Evolutionary conservation across 352 stramenopile species (phyloP).

Genomic region (Globisporangium rhizosaccharum): DNA sequence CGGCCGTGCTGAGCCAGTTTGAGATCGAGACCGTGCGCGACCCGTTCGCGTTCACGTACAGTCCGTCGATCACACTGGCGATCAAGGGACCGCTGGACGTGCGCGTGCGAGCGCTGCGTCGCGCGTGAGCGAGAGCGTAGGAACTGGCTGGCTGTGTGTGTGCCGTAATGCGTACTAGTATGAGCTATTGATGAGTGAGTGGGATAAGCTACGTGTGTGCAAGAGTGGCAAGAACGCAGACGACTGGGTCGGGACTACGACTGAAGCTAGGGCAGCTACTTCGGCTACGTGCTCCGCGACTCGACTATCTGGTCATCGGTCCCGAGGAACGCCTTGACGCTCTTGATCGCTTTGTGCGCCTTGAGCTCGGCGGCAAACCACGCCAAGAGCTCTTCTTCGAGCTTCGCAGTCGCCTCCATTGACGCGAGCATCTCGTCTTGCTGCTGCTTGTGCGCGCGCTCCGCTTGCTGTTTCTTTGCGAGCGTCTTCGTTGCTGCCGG

Average conservation of each 20-base stretch:
- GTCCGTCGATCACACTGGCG: conserved; percentile 22
- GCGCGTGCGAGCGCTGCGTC: neutral
- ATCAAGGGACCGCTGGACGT: conserved; percentile 20
- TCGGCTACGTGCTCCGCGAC: neutral
- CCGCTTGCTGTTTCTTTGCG: conserved; percentile 1
- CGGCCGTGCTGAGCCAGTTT: conserved; percentile 27
- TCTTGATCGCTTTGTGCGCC: conserved; percentile 44
- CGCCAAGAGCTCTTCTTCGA: conserved; percentile 40
- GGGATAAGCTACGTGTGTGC: too few species aligned
- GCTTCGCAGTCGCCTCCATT: conserved; percentile 19
- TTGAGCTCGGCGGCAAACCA: conserved; percentile 56
- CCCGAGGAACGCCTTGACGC: conserved; percentile 25
- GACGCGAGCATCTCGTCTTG: conserved; percentile 5
- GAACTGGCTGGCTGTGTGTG: neutral
- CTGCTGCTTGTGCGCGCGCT: neutral
- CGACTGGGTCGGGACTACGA: neutral
- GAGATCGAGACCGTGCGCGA: conserved; percentile 19
- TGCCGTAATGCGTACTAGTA: too few species aligned
- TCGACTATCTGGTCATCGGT: neutral
- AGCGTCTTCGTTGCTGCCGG: conserved; percentile 1
- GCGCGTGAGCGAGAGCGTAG: too few species aligned
- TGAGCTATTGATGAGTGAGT: too few species aligned
- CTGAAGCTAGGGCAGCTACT: neutral
- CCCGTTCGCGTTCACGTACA: conserved; percentile 21
- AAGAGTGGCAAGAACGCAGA: too few species aligned